phyloP scores from a whole-genome alignment of 208 protist genomes.

The Entamoeba invadens region DNA sequence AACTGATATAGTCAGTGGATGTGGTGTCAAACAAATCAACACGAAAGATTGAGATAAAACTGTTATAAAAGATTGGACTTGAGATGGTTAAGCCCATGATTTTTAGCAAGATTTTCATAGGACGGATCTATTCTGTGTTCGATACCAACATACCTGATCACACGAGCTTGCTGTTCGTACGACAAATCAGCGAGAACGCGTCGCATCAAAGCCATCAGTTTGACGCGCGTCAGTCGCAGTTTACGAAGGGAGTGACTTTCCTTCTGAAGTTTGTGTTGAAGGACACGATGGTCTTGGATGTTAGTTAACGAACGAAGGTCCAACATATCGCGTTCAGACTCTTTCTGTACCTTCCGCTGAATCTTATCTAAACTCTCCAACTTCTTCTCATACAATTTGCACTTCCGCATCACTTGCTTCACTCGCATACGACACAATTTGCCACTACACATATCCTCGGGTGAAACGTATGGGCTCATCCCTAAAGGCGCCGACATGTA shows the following conservation, averaged over 20 bases:
- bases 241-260: not conserved
- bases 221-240: not conserved
- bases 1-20: too few relatives aligned
- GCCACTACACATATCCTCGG: not conserved
- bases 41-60: not conserved
- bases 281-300: not conserved
- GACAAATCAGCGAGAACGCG: not conserved
- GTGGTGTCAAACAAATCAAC: not conserved
- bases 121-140: not conserved
- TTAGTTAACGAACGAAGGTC: not conserved
- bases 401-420: not conserved
- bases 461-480: not conserved
- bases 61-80: not conserved
- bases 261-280: not conserved
- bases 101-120: not conserved
- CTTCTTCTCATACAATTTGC: not conserved
- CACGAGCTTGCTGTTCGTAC: not conserved
- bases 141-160: not conserved
- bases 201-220: not conserved
- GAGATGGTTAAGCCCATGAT: not conserved
- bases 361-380: not conserved
- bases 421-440: not conserved
- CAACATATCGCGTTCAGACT: not conserved
- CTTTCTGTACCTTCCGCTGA: not conserved
- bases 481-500: not conserved